These are phyloP conservation scores for Cutaneotrichosporon spelunceum DNA, from an alignment of 1,284 basidiomycete species.

Conservation along the genomic window DNA sequence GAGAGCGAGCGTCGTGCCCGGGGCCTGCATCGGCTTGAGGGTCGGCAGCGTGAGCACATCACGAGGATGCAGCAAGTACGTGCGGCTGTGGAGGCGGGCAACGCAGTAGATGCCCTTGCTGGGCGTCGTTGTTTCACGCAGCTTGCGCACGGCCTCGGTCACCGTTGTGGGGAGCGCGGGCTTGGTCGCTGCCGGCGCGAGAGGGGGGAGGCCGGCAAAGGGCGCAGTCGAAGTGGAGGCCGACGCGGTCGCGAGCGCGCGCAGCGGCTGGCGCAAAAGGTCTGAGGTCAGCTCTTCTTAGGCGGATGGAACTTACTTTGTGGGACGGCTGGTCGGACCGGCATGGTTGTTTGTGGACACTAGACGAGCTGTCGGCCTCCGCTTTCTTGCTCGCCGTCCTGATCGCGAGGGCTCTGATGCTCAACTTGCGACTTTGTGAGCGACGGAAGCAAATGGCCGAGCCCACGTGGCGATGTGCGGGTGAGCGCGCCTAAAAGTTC, in stretches of 20 bases:
- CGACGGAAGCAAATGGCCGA: too few relatives aligned
- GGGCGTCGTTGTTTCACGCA: slow-evolving; percentile 49
- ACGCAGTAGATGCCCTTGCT: slow-evolving; percentile 82
- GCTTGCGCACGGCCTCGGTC: slow-evolving; percentile 47
- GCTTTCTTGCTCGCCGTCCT: background rate
- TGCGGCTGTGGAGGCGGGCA: slow-evolving; percentile 80
- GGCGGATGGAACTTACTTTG: slow-evolving; percentile 16
- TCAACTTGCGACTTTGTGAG: background rate
- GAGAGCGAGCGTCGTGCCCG: slow-evolving; percentile 80
- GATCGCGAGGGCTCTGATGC: background rate
- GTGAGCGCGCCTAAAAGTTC: too few relatives aligned
- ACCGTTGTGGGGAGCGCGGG: slow-evolving; percentile 32
- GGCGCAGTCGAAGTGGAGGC: slow-evolving; percentile 23
- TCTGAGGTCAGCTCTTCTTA: slow-evolving; percentile 1
- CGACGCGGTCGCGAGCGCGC: slow-evolving; percentile 26
- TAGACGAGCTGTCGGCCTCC: background rate
- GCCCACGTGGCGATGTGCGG: too few relatives aligned
- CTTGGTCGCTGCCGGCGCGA: slow-evolving; percentile 29
- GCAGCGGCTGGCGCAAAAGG: slow-evolving; percentile 16
- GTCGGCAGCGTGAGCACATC: slow-evolving; percentile 90
- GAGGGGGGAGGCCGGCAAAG: slow-evolving; percentile 36
- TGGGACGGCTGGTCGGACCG: slow-evolving; percentile 24
- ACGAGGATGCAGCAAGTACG: slow-evolving; percentile 81
- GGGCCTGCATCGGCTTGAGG: slow-evolving; percentile 58
- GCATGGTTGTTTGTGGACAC: slow-evolving; percentile 19